Evolutionary conservation across 2,329 filamentous ascomycete genomes (phyloP).

Genomic region (Meredithiella fracta): DNA sequence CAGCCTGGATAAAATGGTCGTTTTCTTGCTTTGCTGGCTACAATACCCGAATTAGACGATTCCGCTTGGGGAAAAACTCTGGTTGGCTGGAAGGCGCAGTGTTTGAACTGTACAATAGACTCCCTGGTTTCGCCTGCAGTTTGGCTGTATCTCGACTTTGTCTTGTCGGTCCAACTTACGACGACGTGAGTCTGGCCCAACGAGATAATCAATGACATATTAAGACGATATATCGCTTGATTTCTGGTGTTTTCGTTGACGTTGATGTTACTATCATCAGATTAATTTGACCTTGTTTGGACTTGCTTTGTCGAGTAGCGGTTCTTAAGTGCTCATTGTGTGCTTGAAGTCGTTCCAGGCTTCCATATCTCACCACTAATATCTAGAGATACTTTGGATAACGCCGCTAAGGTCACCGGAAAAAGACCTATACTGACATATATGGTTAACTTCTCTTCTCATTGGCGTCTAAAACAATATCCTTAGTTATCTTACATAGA

Average conservation of each 20-base stretch:
- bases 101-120: neutral
- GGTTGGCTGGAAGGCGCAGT: neutral
- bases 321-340: too few relatives aligned
- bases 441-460: neutral
- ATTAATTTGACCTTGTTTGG: neutral
- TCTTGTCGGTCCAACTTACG: conserved; percentile 2
- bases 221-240: neutral
- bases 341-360: too few relatives aligned
- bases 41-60: neutral
- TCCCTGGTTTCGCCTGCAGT: neutral
- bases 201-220: neutral
- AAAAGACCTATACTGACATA: too few relatives aligned
- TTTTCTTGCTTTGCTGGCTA: neutral
- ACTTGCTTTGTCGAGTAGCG: neutral
- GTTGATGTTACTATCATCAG: neutral
- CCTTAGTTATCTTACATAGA: neutral
- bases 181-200: neutral
- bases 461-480: neutral
- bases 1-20: neutral
- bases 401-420: too few relatives aligned
- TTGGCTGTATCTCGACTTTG: conserved; percentile 1
- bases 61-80: neutral
- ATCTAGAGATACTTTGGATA: too few relatives aligned
- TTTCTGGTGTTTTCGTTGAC: neutral
- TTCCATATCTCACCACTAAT: too few relatives aligned